phyloP scores from a whole-genome alignment of 495 filamentous ascomycete genomes.

The Stereocaulon alpinum region DNA sequence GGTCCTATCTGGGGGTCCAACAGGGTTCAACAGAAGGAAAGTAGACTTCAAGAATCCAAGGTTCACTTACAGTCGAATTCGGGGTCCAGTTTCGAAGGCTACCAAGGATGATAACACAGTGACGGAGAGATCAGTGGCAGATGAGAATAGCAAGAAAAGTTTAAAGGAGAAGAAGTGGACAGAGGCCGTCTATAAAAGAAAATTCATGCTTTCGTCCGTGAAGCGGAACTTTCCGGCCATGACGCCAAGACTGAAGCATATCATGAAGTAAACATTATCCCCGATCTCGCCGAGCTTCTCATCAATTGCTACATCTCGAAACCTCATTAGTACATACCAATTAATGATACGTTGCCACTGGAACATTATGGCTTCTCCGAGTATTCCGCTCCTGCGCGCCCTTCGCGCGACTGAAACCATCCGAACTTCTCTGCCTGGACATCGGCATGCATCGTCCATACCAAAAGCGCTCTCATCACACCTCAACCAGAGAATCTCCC shows the following conservation, averaged over 20 bases:
- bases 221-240: not conserved
- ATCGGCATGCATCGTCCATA: not conserved
- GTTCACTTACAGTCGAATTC: too few species aligned
- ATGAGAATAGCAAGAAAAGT: too few species aligned
- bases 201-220: not conserved
- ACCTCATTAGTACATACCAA: too few species aligned
- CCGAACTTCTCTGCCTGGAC: slow-evolving; percentile 1
- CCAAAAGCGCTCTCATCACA: not conserved
- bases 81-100: too few species aligned
- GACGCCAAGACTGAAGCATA: not conserved
- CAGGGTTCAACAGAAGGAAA: too few species aligned
- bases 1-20: too few species aligned
- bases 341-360: not conserved
- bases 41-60: too few species aligned
- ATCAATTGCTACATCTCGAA: not conserved
- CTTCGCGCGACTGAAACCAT: slow-evolving; percentile 5
- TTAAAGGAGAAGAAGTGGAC: too few species aligned
- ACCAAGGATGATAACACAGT: too few species aligned
- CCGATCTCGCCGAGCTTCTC: not conserved
- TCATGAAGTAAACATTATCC: not conserved
- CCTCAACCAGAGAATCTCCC: not conserved
- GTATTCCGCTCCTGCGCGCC: slow-evolving; percentile 2
- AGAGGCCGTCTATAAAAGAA: too few species aligned
- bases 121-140: too few species aligned
- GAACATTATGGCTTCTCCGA: not conserved